Evolutionary conservation across 768 basidiomycete species (phyloP), one percentile per base, ranked within the genome.

Genomic region (Lactifluus subvellereus): DNA sequence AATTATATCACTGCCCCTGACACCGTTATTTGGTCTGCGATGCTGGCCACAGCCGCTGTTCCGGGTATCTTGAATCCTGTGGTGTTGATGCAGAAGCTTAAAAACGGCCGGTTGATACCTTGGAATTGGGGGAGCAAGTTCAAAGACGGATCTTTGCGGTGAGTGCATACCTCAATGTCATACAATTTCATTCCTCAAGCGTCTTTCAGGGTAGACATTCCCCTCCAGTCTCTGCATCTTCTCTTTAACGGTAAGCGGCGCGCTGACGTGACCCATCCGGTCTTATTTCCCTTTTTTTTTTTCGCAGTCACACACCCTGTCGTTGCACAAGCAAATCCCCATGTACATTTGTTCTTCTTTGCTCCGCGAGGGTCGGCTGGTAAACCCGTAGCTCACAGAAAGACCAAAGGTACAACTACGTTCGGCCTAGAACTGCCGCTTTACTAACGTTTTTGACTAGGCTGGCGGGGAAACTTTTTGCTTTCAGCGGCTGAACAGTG

Each of bases 1-100:
- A 99, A 98, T 72, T 94, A 97, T 70, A 83, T 98, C 65, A 95
- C 94, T 20, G 90, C 94, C n/a, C 97, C 97, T 0, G 91, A 98
- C 72, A 89, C 88, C 3, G 77, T 91, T 20, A 89, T 91, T 59
- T 91, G 88, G 89, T 86, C 83, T 49, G 87, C 88, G 2, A 69
- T 91, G 42, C 75, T 96, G 47, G 93, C 94, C 6, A 94, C 92
- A 5, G 94, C 95, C 3, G 95, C 96, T 27, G 95, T 97, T 2
- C 96, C 95, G 0, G 94, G 96, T 0, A 96, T 98, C 67, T 73
- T 98, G 47, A 95, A 97, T 68, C 94, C 96, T 5, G 96, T 98
- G 16, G 94, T 94, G 0, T 75, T 99, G 58, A 91, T 99, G 89
- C 89, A 93, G 71, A 98, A 96, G 74, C 81, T 87, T 27, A 83